Percentiles rank a stretch among this genome's conserved stretches.
phyloP scores from a whole-genome alignment of 1,284 basidiomycete genomes.

The Laetiporus sulphureus region DNA sequence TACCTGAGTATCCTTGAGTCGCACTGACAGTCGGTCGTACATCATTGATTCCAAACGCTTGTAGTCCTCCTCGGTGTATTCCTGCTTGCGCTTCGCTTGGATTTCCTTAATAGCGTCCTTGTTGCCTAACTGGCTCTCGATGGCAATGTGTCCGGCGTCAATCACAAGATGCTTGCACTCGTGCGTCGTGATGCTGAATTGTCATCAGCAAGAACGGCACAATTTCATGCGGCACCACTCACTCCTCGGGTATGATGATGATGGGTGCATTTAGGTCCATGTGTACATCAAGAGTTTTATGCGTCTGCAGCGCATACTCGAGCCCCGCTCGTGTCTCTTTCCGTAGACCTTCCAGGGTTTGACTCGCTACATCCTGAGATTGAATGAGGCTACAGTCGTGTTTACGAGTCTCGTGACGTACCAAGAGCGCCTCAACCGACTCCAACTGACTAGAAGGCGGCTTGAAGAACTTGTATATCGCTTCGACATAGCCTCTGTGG shows the following conservation, averaged over 20 bases:
- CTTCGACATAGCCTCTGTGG: constrained; percentile 91
- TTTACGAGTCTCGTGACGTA: constrained; percentile 29
- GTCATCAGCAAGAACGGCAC: background rate
- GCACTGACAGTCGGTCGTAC: constrained; percentile 91
- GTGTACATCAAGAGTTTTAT: constrained; percentile 94
- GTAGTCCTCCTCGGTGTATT: constrained; percentile 90
- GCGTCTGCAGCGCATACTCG: constrained; percentile 88
- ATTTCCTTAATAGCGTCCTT: constrained; percentile 80
- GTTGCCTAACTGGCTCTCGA: constrained; percentile 86
- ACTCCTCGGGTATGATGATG: constrained; percentile 96
- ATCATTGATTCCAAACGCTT: constrained; percentile 86
- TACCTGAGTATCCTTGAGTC: constrained; percentile 88
- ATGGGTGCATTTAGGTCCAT: constrained; percentile 97
- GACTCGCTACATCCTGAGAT: constrained; percentile 81
- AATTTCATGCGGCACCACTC: constrained; percentile 18
- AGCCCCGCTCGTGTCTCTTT: constrained; percentile 95
- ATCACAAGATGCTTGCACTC: constrained; percentile 86
- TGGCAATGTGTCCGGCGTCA: constrained; percentile 95
- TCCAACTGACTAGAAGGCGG: constrained; percentile 95
- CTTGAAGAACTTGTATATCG: constrained; percentile 88
- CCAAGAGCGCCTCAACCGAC: constrained; percentile 86
- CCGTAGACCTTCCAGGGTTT: constrained; percentile 91
- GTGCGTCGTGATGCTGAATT: constrained; percentile 62
- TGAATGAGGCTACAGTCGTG: constrained; percentile 6
- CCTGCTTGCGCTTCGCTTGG: constrained; percentile 79